Evolutionary conservation across 129 eudicot species (phyloP), one percentile per base, ranked within the genome.

Genomic region (Centaurea solstitialis): DNA sequence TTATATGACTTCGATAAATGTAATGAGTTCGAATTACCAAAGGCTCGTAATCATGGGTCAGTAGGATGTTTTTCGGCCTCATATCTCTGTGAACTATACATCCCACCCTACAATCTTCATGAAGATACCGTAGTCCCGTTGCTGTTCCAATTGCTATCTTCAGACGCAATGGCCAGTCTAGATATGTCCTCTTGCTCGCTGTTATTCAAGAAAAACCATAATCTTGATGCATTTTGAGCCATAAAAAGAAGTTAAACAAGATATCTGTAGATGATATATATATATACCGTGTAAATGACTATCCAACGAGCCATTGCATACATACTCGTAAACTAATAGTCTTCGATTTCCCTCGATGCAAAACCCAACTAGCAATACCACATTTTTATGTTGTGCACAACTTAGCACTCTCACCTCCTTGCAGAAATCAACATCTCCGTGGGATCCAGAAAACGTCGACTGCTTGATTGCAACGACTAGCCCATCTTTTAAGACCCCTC

Each of bases 81-180:
- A 94, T 76, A 76, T 92, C 93, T 79, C 97, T 85, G 75, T 94
- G 99, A 62, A 89, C 82, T 22, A 94, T 89, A 78, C 94, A 83
- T 23, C 99, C 99, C 35, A 94, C 97, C 82, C 99, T 89, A 76
- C 99, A 94, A 82, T 94, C 99, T 87, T 94, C 99, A 82, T 94
- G 99, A 73, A 94, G 97, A 82, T 94, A 94, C 13, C 97, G 87
- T 78, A 94, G 89, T 30, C 99, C 99, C 83, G 97, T 92, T 75
- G 99, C 99, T 76, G 99, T 87, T 70, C 98, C 97, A 70, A 87
- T 81, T 41, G 99, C 97, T 84, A 94, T 90, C 87, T 87, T 92
- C 28, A 92, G 66, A 74, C 99, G 97, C 61, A 88, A 82, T 61
- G 83, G 74, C 90, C 96, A 91, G 76, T 90, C 94, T 67, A 92